Base-by-base conservation (phyloP, 2,329 filamentous ascomycete genomes). In the Colletotrichum sp. region DNA sequence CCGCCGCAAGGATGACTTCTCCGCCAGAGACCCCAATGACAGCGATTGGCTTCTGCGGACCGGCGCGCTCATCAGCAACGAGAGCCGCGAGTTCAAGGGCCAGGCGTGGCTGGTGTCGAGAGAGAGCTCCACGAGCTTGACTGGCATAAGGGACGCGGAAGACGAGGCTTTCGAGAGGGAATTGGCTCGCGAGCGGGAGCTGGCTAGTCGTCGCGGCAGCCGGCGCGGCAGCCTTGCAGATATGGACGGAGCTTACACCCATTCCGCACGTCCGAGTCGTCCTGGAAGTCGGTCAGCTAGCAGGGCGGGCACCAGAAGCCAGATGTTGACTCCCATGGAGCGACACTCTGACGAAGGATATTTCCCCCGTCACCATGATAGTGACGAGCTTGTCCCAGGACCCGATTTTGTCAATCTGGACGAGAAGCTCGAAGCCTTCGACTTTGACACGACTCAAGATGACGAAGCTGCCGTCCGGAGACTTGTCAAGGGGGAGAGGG, bases 31-130 rank as follows among this genome's bases (percentile, higher is more conserved):
- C 77, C 83, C 83, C 49, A 86, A 86, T 72, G 89, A 92, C 79
- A 90, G 89, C 72, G 92, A 93, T 83, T 94, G 93, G 92, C 85
- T 94, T 62, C 86, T 93, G 28, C 89, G 92, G 34, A 89, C 92
- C 1, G 92, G 92, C 63, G 91, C 91, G 8, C 81, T 93, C 63
- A 90, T 94, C 79, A 90, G 90, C 72, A 89, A 88, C 68, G 91
- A 92, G 81, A 87, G 92, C 21, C 87, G 92, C 72, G 93, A 94
- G 81, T 92, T 87, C 80, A 94, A 94, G 83, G 93, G 93, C 16
- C 92, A 94, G 83, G 86, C 90, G 16, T 95, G 93, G 93, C 88
- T 95, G 24, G 86, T 91, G n/a, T 91, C 92, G 28, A 88, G 92
- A 63, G 91, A 90, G 71, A 93, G 91, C 81, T 93, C 92, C 3